Percentiles rank a stretch among this genome's conserved stretches.
Conservation (phyloP, 2,329 filamentous ascomycete species). For the Exserohilum rostratum region DNA sequence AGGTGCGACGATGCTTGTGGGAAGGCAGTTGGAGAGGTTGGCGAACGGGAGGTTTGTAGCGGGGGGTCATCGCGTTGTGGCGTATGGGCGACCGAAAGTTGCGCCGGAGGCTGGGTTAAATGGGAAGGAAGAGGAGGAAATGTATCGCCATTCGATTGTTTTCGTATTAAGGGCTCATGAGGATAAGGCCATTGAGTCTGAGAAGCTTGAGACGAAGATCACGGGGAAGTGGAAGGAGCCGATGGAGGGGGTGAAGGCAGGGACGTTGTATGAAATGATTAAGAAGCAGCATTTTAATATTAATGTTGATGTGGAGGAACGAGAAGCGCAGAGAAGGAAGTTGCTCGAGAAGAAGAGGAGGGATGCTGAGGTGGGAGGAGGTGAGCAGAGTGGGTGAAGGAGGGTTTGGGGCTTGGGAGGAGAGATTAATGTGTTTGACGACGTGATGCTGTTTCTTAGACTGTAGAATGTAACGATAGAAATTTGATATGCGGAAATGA, state of each 20-base stretch:
- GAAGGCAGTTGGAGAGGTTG: slow-evolving; percentile 39
- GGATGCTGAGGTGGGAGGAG: not conserved
- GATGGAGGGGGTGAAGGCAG: slow-evolving; percentile 37
- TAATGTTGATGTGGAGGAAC: slow-evolving; percentile 41
- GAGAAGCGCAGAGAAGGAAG: slow-evolving; percentile 38
- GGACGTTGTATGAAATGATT: slow-evolving; percentile 40
- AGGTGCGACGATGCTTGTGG: slow-evolving; percentile 38
- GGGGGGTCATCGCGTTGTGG: slow-evolving; percentile 45
- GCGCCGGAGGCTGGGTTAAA: not conserved
- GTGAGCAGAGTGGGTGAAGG: not conserved
- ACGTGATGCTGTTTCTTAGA: too few relatives aligned
- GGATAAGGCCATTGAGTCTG: slow-evolving; percentile 31
- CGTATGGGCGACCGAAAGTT: slow-evolving; percentile 30
- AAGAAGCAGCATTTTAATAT: slow-evolving; percentile 45
- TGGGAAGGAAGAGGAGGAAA: slow-evolving; percentile 2
- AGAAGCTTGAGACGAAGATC: slow-evolving; percentile 34
- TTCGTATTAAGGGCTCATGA: slow-evolving; percentile 47
- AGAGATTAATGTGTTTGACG: too few relatives aligned
- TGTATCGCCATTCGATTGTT: slow-evolving; percentile 45
- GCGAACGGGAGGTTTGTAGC: slow-evolving; percentile 38
- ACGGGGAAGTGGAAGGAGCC: slow-evolving; percentile 37
- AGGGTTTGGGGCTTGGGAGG: not conserved
- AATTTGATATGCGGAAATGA: too few relatives aligned
- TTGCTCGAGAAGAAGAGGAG: not conserved
- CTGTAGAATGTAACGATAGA: too few relatives aligned